Conservation (phyloP, 441 rosid genomes). For the Gossypium schwendimanii region DNA sequence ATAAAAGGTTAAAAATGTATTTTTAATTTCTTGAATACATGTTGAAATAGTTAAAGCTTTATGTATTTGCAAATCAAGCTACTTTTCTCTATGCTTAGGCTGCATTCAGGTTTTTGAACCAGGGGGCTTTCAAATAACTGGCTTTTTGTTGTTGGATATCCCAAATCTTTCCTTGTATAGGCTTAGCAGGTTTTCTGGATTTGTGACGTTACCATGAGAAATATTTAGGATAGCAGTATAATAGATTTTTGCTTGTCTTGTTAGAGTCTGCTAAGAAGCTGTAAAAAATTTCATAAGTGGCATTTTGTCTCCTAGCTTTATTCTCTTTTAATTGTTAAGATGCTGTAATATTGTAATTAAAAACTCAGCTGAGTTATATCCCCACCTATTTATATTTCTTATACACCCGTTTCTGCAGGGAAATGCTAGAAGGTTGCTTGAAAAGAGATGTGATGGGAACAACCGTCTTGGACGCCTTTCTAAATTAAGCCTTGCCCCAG, state of each 20-base stretch:
- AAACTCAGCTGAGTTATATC: background rate
- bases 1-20: background rate
- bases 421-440: constrained; percentile 80
- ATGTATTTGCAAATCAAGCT: background rate
- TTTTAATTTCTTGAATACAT: background rate
- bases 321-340: background rate
- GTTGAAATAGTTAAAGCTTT: background rate
- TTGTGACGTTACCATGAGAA: background rate
- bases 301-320: constrained; percentile 1
- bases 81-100: constrained; percentile 1
- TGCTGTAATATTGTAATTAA: background rate
- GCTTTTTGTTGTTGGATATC: background rate
- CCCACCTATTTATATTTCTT: background rate
- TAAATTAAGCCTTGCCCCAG: constrained; percentile 82
- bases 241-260: constrained; percentile 4
- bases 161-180: background rate
- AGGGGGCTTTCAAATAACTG: background rate
- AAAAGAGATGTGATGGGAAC: constrained; percentile 68
- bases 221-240: background rate
- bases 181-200: background rate
- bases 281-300: background rate
- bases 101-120: constrained; percentile 3
- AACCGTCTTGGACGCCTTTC: constrained; percentile 61
- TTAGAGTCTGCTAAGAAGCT: background rate
- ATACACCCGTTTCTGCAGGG: constrained; percentile 46